Evolutionary conservation across 73 alveolate genomes (phyloP).

Genomic region (Symbiodinium natans): DNA sequence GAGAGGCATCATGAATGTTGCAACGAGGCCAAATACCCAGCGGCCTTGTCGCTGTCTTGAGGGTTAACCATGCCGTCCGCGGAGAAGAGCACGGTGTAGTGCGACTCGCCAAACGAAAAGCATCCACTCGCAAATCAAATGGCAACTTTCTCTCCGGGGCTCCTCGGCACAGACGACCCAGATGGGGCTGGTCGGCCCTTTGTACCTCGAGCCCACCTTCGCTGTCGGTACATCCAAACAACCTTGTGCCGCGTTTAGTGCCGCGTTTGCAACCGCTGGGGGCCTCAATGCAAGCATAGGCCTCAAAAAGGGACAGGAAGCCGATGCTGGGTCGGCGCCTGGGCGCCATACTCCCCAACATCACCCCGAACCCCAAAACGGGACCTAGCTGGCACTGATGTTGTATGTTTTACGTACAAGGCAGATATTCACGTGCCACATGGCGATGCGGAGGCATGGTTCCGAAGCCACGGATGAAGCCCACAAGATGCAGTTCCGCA

Average conservation of each 20-base stretch:
- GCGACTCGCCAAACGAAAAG: slow-evolving; percentile 30
- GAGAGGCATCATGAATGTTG: no score
- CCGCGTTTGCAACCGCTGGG: background rate
- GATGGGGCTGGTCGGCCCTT: slow-evolving; percentile 94
- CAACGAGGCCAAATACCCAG: no score
- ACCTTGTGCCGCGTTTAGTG: background rate
- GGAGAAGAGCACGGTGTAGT: slow-evolving; percentile 95
- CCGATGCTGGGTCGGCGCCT: slow-evolving; percentile 94
- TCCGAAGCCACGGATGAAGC: no score
- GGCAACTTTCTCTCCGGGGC: background rate
- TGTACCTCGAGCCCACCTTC: slow-evolving; percentile 93
- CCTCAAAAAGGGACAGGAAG: slow-evolving; percentile 95
- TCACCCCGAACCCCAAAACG: no score
- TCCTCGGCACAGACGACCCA: slow-evolving; percentile 96
- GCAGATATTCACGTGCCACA: no score
- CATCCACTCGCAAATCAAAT: background rate
- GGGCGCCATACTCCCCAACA: background rate
- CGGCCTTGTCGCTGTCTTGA: slow-evolving; percentile 32
- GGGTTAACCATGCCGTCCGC: slow-evolving; percentile 91
- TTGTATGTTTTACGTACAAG: no score
- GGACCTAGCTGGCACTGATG: no score
- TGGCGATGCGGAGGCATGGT: no score
- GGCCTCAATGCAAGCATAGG: slow-evolving; percentile 95
- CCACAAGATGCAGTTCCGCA: no score
- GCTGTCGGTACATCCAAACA: background rate